These are phyloP conservation scores for Chrysosporium queenslandicum DNA, from an alignment of 2,329 filamentous ascomycete genomes.

Conservation along the genomic window DNA sequence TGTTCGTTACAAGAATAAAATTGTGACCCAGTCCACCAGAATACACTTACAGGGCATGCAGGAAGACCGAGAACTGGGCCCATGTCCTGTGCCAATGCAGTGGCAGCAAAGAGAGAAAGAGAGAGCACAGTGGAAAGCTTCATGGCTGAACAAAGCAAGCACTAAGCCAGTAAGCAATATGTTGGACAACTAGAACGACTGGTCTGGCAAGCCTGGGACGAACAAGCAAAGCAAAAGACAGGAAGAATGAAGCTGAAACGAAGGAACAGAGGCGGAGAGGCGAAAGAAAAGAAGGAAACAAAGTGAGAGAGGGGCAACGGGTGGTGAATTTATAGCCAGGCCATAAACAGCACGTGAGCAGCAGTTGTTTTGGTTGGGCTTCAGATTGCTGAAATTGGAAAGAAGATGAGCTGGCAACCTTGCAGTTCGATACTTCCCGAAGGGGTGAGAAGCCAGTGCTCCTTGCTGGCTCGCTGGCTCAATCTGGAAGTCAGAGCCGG, in stretches of 20 bases:
- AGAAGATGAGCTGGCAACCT: not conserved
- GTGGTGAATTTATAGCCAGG: not conserved
- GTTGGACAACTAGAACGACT: not conserved
- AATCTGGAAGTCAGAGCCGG: not conserved
- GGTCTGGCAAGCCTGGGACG: not conserved
- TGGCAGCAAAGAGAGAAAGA: not conserved
- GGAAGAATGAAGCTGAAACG: not conserved
- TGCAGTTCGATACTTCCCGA: not conserved
- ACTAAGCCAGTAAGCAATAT: not conserved
- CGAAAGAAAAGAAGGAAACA: not conserved
- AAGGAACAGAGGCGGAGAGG: not conserved
- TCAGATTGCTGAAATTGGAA: not conserved
- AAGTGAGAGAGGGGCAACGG: not conserved
- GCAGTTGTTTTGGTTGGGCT: not conserved
- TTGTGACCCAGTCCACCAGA: not conserved
- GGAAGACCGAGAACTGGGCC: conserved; percentile 8
- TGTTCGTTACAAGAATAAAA: not conserved
- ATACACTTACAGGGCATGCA: conserved; percentile 4
- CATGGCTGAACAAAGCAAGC: not conserved
- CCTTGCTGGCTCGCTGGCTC: not conserved
- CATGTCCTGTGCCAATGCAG: conserved; percentile 7
- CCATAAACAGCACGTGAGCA: not conserved
- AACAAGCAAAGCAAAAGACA: not conserved
- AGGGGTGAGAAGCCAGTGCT: not conserved
- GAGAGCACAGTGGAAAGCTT: not conserved